Percentiles rank a stretch among this genome's conserved stretches.
phyloP scores from a whole-genome alignment of 2,329 filamentous ascomycete genomes.

The Colletotrichum tropicale region DNA sequence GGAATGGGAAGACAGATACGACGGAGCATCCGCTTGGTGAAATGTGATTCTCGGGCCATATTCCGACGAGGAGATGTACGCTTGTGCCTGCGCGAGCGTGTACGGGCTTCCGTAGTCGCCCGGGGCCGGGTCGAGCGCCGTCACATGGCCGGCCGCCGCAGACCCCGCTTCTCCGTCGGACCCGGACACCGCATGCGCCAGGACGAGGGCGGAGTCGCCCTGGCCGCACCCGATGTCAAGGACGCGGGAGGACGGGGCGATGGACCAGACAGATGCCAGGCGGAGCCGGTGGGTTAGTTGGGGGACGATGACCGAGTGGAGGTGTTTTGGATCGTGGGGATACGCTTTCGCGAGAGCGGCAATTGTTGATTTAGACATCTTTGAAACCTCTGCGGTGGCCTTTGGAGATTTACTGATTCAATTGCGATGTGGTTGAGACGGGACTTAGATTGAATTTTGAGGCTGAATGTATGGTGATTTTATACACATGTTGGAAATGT shows the following conservation, averaged over 20 bases:
- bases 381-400: background rate
- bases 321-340: conserved; percentile 1
- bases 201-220: conserved; percentile 16
- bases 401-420: background rate
- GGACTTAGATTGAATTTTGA: background rate
- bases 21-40: background rate
- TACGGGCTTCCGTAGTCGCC: conserved; percentile 12
- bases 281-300: conserved; percentile 17
- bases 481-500: background rate
- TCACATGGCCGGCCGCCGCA: background rate
- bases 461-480: background rate
- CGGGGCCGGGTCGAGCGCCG: conserved; percentile 13
- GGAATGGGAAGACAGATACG: background rate
- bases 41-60: background rate
- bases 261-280: conserved; percentile 14
- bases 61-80: background rate
- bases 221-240: conserved; percentile 23
- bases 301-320: conserved; percentile 3
- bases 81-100: conserved; percentile 11
- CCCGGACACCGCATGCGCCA: conserved; percentile 1
- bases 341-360: conserved; percentile 4
- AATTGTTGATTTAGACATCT: background rate
- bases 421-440: background rate
- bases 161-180: background rate
- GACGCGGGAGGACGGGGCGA: background rate